These are phyloP conservation scores for Discostella stelligera DNA, from an alignment of 352 stramenopile genomes.

Conservation along the genomic window DNA sequence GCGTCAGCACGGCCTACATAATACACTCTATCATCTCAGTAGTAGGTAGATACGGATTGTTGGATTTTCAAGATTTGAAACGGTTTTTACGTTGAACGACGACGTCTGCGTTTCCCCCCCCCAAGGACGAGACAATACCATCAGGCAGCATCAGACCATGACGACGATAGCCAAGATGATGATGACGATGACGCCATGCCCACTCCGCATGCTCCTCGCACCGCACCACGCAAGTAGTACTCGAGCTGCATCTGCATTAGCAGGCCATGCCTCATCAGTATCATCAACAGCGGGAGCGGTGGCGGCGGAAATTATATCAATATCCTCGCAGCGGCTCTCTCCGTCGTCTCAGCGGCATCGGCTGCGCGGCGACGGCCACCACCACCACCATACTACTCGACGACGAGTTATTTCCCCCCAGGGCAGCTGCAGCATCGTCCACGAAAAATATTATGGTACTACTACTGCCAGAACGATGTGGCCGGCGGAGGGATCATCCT, in stretches of 20 bases:
- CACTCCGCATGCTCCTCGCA: background rate
- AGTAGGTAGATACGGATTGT: too few relatives aligned
- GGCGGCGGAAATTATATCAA: too few relatives aligned
- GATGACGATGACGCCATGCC: background rate
- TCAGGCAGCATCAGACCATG: background rate
- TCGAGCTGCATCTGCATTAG: background rate
- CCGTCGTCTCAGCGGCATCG: background rate
- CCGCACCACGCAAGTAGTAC: background rate
- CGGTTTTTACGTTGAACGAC: too few relatives aligned
- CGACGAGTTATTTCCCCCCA: background rate
- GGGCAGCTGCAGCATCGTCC: background rate
- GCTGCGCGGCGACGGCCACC: too few relatives aligned
- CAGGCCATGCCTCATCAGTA: background rate
- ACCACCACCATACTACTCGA: too few relatives aligned
- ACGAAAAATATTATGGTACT: background rate
- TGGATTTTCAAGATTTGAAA: too few relatives aligned
- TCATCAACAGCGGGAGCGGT: too few relatives aligned
- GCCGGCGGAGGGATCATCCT: background rate
- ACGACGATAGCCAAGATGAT: background rate
- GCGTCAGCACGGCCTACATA: too few relatives aligned
- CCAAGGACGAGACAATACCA: too few relatives aligned
- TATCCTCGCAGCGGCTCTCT: background rate
- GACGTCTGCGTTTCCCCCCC: too few relatives aligned
- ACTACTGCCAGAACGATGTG: background rate
- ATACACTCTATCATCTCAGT: too few relatives aligned